A percentile compares a stretch with the other conserved stretches of the same genome.
phyloP scores from a whole-genome alignment of 768 basidiomycete species.

The Calocybe cyanea region DNA sequence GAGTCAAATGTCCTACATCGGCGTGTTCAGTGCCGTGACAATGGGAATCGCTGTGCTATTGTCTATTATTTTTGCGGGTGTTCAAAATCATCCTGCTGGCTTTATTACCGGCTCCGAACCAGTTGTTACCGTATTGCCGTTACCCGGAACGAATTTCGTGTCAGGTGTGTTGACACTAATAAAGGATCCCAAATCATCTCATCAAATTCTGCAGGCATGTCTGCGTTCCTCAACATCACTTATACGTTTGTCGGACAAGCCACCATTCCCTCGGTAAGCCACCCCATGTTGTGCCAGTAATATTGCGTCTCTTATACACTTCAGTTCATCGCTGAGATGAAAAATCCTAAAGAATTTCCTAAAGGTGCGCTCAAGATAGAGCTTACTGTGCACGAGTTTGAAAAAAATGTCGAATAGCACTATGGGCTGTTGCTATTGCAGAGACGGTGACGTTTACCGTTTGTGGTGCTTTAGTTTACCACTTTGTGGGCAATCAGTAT shows the following conservation, averaged over 20 bases:
- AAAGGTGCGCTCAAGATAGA: slow-evolving; percentile 24
- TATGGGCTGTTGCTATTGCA: slow-evolving; percentile 40
- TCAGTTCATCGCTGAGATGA: slow-evolving; percentile 46
- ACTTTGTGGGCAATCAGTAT: slow-evolving; percentile 36
- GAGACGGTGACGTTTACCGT: slow-evolving; percentile 39
- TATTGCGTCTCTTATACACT: neutral
- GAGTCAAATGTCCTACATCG: slow-evolving; percentile 35
- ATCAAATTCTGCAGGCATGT: slow-evolving; percentile 31
- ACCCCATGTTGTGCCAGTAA: neutral
- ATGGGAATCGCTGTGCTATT: slow-evolving; percentile 46
- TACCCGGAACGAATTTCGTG: slow-evolving; percentile 36
- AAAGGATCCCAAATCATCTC: neutral
- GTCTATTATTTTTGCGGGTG: slow-evolving; percentile 36
- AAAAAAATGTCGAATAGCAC: slow-evolving; percentile 20
- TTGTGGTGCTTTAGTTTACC: slow-evolving; percentile 42
- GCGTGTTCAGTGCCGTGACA: slow-evolving; percentile 36
- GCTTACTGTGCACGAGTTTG: neutral
- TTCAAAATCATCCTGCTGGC: slow-evolving; percentile 38
- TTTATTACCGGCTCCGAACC: slow-evolving; percentile 33
- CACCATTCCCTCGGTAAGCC: slow-evolving; percentile 34
- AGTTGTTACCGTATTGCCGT: slow-evolving; percentile 31
- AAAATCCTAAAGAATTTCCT: slow-evolving; percentile 42
- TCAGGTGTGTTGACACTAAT: slow-evolving; percentile 19
- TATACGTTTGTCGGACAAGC: slow-evolving; percentile 45
- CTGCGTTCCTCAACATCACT: slow-evolving; percentile 42